Base-by-base conservation (phyloP, 1,284 basidiomycete genomes). In the Schizopora paradoxa region DNA sequence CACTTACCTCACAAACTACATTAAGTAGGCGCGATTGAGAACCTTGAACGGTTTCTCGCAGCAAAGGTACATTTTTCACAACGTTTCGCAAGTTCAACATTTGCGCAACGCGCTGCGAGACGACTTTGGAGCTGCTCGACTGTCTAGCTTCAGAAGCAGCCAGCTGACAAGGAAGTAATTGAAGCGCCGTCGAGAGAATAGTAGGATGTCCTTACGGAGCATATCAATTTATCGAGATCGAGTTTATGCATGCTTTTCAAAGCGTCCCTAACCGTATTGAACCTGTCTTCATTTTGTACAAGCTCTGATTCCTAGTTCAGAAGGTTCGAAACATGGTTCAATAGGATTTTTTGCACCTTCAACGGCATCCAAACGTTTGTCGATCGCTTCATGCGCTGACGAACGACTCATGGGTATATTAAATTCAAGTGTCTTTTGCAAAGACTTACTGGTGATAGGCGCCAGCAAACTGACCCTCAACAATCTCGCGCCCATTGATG, bases 141-240 rank as follows among this genome's bases (percentile, higher is more conserved):
- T 67, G 64, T 14, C 72, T 70, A 1, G 74, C 70, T 64, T 87
- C 82, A 3, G 73, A 76, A 0, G 78, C 69, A 3, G 74, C 77
- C 18, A 90, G 73, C 85, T 87, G 54, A 1, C 41, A 25, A 19
- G 29, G 14, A 23, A 41, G 22, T 47, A 22, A 41, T 5, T 22
- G 22, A 13, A 11, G n/a, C 27, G n/a, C n/a, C n/a, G n/a, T 2
- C 6, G 36, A 34, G 8, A 32, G 29, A 31, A 19, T 8, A 35
- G 32, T 21, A 11, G 23, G 27, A 21, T n/a, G 21, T 5, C 54
- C 70, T 29, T 58, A 89, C 89, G 16, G 77, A 77, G 31, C 77
- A 75, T 26, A 94, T 86, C 4, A 96, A 69, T 59, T 88, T 92
- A 62, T 97, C 94, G 21, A 94, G 74, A 57, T 97, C 93, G 58